Percentiles rank a stretch among this genome's conserved stretches.
Conservation (phyloP, 495 filamentous ascomycete genomes). For the Lentithecium fluviatile region DNA sequence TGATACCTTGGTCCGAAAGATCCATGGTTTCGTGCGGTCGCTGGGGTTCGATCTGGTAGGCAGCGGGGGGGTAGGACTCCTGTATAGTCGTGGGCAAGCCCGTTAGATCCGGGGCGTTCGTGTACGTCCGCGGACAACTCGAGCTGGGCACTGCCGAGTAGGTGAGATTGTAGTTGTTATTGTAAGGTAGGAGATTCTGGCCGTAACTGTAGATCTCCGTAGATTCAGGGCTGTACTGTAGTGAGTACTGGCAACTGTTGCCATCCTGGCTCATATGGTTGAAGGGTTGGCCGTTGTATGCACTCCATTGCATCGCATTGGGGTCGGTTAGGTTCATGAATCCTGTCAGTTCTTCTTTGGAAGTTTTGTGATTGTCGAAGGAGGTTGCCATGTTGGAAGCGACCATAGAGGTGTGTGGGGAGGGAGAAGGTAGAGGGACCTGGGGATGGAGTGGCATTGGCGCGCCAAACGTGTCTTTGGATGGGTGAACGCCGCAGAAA, state of each 20-base stretch:
- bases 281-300: slow-evolving; percentile 4
- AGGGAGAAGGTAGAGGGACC: slow-evolving; percentile 11
- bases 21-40: slow-evolving; percentile 24
- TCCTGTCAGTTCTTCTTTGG: slow-evolving; percentile 3
- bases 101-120: slow-evolving; percentile 11
- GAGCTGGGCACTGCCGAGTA: slow-evolving; percentile 15
- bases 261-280: slow-evolving; percentile 9
- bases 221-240: slow-evolving; percentile 3
- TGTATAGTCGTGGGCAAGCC: slow-evolving; percentile 12
- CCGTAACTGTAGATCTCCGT: slow-evolving; percentile 5
- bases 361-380: slow-evolving; percentile 1
- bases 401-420: neutral
- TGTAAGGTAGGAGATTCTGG: slow-evolving; percentile 19
- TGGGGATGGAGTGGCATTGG: slow-evolving; percentile 9
- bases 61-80: slow-evolving; percentile 30
- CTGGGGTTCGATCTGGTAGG: slow-evolving; percentile 29
- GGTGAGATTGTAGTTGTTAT: slow-evolving; percentile 16
- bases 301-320: slow-evolving; percentile 12
- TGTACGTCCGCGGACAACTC: slow-evolving; percentile 31
- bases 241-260: slow-evolving; percentile 10
- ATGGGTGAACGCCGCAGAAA: slow-evolving; percentile 1
- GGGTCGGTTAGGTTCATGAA: slow-evolving; percentile 18
- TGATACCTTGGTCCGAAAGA: slow-evolving; percentile 1
- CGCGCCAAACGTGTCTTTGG: slow-evolving; percentile 17
- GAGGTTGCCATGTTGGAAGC: slow-evolving; percentile 14